Evolutionary conservation across 345 rosid genomes (phyloP), one percentile per base, ranked within the genome.

Genomic region (Raphanus sativus): DNA sequence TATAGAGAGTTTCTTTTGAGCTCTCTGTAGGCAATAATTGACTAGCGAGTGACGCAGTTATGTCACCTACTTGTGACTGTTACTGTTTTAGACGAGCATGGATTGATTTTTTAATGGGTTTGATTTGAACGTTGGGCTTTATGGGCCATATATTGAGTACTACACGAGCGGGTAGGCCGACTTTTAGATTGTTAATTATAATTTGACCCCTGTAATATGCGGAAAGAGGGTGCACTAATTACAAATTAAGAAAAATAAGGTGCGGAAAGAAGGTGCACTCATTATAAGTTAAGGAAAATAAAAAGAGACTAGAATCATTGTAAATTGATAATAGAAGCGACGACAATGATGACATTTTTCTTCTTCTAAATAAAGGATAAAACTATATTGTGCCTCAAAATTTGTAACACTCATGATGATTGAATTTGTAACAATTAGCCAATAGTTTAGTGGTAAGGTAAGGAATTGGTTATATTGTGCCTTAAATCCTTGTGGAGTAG

Each of bases 91-190:
- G 2, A n/a, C 61, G 72, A 65, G 69, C 77, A 52, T 77, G 10
- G 55, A 15, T 48, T 56, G 6, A 24, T 24, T 30, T 62, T 61
- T 74, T 38, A 64, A 24, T 74, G 78, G 75, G 75, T 58, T 65
- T 80, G 16, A 67, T 77, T 74, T 69, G 32, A 34, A 70, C 1
- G 6, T 58, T 82, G 86, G 86, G 84, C 83, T 76, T 76, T 69
- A 80, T 75, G 87, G 89, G 77, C 86, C 89, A 84, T 21, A 4
- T 62, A 84, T 76, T 70, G 78, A 73, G 86, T 81, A 85, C 21
- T 79, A 82, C 94, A 88, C 92, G 92, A 87, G 88, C 88, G 96
- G 92, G 86, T 59, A 85, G 92, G 36, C 86, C 92, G 79, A 76
- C 86, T 15, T 8, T 40, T 4, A 28, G 45, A 16, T 74, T 69